These are phyloP conservation scores for Mariannaea sp. DNA, from an alignment of 2,329 filamentous ascomycete genomes.

Conservation along the genomic window DNA sequence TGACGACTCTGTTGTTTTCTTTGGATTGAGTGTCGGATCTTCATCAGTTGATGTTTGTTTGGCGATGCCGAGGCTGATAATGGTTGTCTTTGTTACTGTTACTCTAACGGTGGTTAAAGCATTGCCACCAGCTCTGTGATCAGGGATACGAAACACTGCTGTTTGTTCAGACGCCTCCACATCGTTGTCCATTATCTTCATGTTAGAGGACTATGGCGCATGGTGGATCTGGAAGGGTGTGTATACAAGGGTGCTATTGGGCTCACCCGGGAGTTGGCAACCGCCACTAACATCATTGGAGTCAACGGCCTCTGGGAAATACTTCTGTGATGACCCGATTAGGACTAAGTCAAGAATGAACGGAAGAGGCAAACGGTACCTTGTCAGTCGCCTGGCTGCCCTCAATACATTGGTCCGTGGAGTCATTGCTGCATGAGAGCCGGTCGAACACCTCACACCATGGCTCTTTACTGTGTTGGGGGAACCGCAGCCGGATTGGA, in stretches of 20 bases:
- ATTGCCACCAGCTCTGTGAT: neutral
- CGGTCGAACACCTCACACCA: neutral
- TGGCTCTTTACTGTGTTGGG: neutral
- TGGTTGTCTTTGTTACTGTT: slow-evolving; percentile 3
- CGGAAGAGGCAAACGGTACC: neutral
- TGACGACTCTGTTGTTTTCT: neutral
- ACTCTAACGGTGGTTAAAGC: slow-evolving; percentile 6
- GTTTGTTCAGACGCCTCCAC: neutral
- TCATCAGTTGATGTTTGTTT: neutral
- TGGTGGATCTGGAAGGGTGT: too few relatives aligned
- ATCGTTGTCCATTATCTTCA: too few relatives aligned
- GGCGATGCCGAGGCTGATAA: neutral
- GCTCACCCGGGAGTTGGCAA: too few relatives aligned
- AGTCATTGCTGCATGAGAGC: neutral
- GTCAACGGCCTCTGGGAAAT: too few relatives aligned
- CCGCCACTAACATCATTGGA: too few relatives aligned
- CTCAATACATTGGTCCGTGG: neutral
- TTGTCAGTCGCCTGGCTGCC: neutral
- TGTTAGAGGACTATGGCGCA: too few relatives aligned
- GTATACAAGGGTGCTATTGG: too few relatives aligned
- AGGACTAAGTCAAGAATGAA: too few relatives aligned
- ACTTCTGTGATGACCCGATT: too few relatives aligned
- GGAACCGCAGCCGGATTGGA: neutral
- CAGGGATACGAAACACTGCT: neutral
- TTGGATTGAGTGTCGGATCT: neutral